Conservation (phyloP, 371 early-diverging fungal species). For the Mortierella polycephala region DNA sequence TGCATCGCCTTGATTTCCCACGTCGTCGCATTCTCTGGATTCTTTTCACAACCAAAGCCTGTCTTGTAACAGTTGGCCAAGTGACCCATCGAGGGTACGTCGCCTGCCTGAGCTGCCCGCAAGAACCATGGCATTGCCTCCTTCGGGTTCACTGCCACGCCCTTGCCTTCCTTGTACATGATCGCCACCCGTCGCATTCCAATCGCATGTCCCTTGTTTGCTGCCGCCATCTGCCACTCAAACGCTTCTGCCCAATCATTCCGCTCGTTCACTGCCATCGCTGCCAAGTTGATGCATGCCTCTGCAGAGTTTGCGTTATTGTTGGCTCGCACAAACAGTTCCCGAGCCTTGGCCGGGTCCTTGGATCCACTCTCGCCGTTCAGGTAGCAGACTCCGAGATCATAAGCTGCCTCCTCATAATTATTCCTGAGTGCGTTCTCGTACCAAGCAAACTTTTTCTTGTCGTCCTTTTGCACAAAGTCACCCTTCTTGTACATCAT, state of each 20-base stretch:
- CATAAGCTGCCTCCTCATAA: conserved; percentile 49
- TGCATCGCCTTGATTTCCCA: conserved; percentile 53
- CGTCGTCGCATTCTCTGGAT: conserved; percentile 27
- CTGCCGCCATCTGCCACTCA: conserved; percentile 53
- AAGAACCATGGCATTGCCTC: conserved; percentile 65
- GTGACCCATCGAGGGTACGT: conserved; percentile 48
- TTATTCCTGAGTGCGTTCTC: conserved; percentile 62
- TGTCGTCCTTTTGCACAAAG: conserved; percentile 66
- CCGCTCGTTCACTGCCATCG: conserved; percentile 50
- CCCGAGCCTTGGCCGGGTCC: conserved; percentile 48
- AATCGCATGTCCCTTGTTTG: conserved; percentile 44
- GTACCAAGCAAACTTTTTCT: conserved; percentile 61
- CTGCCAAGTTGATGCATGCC: conserved; percentile 50
- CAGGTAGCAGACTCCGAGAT: conserved; percentile 46
- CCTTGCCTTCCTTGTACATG: conserved; percentile 86
- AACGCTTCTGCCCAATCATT: conserved; percentile 51
- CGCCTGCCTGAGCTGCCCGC: conserved; percentile 40
- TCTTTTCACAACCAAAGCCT: conserved; percentile 43
- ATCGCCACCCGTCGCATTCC: conserved; percentile 65
- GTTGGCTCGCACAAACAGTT: conserved; percentile 46
- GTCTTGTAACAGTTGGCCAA: conserved; percentile 50
- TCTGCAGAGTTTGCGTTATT: conserved; percentile 52
- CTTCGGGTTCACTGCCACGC: conserved; percentile 65
- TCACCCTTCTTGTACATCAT: conserved; percentile 88
- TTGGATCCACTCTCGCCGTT: conserved; percentile 53